Evolutionary conservation across 495 filamentous ascomycete species (phyloP).

Genomic region (Penicillium bovifimosum): DNA sequence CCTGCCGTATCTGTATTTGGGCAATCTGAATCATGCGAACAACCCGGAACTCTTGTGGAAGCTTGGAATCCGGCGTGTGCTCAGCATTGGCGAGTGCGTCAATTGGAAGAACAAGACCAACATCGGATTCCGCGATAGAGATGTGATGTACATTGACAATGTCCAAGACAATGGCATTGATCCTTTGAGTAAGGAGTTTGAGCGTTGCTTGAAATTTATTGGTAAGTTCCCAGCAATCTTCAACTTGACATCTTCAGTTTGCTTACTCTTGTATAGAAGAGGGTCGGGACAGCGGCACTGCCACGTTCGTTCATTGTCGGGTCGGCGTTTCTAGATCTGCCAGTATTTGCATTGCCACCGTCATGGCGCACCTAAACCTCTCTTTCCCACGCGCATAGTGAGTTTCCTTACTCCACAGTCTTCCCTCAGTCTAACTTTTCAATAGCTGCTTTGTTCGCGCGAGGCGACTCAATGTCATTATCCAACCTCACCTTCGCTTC

Average conservation of each 20-base stretch:
- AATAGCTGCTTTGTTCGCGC: constrained; percentile 84
- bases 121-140: constrained; percentile 63
- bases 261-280: constrained; percentile 47
- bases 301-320: constrained; percentile 94
- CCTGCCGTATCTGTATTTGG: constrained; percentile 91
- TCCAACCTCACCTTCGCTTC: constrained; percentile 65
- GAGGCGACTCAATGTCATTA: constrained; percentile 72
- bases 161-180: constrained; percentile 98
- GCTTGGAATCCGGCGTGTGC: constrained; percentile 78
- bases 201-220: constrained; percentile 84
- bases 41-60: constrained; percentile 75
- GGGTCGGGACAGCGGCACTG: constrained; percentile 65
- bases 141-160: constrained; percentile 69
- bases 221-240: constrained; percentile 48
- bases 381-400: constrained; percentile 90
- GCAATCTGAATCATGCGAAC: constrained; percentile 87
- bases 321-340: constrained; percentile 93
- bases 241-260: not conserved
- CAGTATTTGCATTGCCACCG: constrained; percentile 97
- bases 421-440: not conserved
- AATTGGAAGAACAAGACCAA: constrained; percentile 68
- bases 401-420: constrained; percentile 22
- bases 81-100: constrained; percentile 90
- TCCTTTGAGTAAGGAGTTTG: constrained; percentile 80
- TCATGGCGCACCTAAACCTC: constrained; percentile 73